Evolutionary conservation across 2,329 filamentous ascomycete genomes (phyloP), one percentile per base, ranked within the genome.

Genomic region (Neonectria neomacrospora): DNA sequence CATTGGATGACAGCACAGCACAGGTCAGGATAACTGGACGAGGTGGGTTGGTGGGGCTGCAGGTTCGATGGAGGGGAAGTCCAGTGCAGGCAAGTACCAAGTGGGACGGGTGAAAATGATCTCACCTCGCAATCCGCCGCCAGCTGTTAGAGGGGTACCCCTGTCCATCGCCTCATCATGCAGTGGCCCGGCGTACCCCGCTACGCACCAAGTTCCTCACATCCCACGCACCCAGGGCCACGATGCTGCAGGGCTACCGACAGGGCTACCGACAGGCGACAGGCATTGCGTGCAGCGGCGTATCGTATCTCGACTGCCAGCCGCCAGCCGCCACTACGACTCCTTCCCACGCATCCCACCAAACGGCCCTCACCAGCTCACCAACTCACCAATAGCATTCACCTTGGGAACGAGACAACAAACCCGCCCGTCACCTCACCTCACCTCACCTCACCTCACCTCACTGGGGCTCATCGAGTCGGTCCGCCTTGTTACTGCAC

Each of bases 21-120:
- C 56, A 32, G 44, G 50, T 47, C 50, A 54, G 42, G 52, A 61
- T 66, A 45, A 51, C 62, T 61, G 57, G 32, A 51, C 26, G 32
- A 26, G 47, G 57, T 63, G 34, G 58, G 61, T 23, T 65, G 65
- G 70, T 73, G 71, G 71, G 71, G 71, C 61, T 66, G 28, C 44
- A 28, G 51, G 57, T 47, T 58, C 41, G 48, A 64, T 64, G 53
- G 60, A 56, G 48, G 60, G 52, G 18, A 26, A 6, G 32, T 42
- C 28, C 28, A n/a, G 34, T 5, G 23, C 23, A 26, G 6, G 23
- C 23, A 26, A 26, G 23, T 26, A 6, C 32, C 12, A 32, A 26
- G 16, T 20, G 44, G 57, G 62, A 63, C 58, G 58, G 60, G 63
- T 48, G 59, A 68, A 68, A 69, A 69, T 70, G 67, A 69, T 68